A percentile compares a stretch with the other conserved stretches of the same genome.
Conservation (phyloP, 1,139 yeast genomes). For the Diutina mesorugosa region DNA sequence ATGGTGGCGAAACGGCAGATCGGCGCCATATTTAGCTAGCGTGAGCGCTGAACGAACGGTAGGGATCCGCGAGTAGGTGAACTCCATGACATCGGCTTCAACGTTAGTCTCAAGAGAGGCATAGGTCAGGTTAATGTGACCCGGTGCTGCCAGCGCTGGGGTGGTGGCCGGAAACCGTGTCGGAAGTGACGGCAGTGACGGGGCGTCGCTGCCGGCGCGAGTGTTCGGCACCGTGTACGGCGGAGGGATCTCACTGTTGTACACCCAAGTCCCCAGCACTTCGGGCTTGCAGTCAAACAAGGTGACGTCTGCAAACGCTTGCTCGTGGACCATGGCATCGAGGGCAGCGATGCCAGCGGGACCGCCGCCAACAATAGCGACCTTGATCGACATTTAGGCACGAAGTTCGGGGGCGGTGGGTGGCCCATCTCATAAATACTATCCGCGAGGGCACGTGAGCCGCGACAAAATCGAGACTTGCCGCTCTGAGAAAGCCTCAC, state of each 20-base stretch:
- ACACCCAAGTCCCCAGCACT: conserved; percentile 1
- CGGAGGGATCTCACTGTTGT: not conserved
- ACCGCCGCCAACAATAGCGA: not conserved
- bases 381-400: not conserved
- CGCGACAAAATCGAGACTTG: no score
- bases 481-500: no score
- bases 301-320: not conserved
- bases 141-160: not conserved
- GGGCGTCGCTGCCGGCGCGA: not conserved
- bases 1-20: not conserved
- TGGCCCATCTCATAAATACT: no score
- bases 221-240: not conserved
- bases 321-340: not conserved
- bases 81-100: not conserved
- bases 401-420: no score
- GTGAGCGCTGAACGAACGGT: not conserved
- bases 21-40: not conserved
- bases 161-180: not conserved
- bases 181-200: not conserved
- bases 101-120: not conserved
- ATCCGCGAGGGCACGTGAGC: no score
- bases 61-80: not conserved
- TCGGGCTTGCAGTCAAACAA: not conserved
- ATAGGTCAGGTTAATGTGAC: not conserved
- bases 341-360: not conserved